These are phyloP conservation scores for Ceratocystis smalleyi DNA, from an alignment of 2,329 filamentous ascomycete genomes.

Conservation along the genomic window DNA sequence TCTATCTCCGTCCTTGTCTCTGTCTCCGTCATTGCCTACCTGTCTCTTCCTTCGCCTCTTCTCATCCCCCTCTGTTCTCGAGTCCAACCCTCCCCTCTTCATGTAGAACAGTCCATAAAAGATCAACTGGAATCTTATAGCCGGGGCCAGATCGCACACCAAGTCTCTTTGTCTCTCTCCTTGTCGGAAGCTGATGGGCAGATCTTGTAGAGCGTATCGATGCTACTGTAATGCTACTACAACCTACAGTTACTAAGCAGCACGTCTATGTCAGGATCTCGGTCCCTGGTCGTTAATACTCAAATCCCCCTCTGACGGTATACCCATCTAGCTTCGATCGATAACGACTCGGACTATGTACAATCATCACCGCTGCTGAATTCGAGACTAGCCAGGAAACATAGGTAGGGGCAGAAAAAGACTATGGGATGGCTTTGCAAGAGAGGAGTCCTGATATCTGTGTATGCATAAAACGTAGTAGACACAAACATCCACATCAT, in stretches of 20 bases:
- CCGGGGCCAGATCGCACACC: neutral
- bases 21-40: too few relatives aligned
- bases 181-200: neutral
- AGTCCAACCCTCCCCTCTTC: too few relatives aligned
- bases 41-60: too few relatives aligned
- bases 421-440: neutral
- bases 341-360: too few relatives aligned
- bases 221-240: neutral
- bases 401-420: neutral
- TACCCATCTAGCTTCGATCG: too few relatives aligned
- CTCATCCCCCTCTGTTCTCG: too few relatives aligned
- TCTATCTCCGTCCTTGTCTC: too few relatives aligned
- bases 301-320: too few relatives aligned
- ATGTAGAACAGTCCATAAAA: too few relatives aligned
- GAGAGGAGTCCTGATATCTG: neutral
- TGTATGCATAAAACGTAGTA: neutral
- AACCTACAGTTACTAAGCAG: too few relatives aligned
- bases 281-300: too few relatives aligned
- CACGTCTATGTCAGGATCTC: too few relatives aligned
- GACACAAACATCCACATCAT: neutral
- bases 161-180: neutral
- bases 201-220: neutral
- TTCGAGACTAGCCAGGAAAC: neutral
- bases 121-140: neutral
- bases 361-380: neutral